These are phyloP conservation scores for Tuber magnatum DNA, from an alignment of 495 filamentous ascomycete genomes.

Conservation along the genomic window DNA sequence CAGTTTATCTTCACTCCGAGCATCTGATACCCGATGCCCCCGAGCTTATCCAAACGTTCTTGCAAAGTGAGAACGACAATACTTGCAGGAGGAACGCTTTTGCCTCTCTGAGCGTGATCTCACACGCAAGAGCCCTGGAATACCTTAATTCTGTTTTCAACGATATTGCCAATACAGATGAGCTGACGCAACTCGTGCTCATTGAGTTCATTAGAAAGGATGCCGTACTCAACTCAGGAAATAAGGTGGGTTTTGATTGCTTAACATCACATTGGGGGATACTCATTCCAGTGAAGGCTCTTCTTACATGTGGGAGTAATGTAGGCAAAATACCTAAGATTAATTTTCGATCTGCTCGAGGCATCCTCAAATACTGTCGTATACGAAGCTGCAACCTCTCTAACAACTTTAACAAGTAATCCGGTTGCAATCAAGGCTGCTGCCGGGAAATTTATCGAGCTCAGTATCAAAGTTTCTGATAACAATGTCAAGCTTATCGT, in stretches of 20 bases:
- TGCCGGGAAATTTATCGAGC: constrained; percentile 89
- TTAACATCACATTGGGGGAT: not conserved
- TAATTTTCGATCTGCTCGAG: constrained; percentile 96
- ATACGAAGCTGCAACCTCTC: constrained; percentile 96
- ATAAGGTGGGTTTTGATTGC: constrained; percentile 60
- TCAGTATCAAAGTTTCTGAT: constrained; percentile 92
- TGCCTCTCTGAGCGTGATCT: constrained; percentile 80
- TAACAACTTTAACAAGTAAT: constrained; percentile 89
- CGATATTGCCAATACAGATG: constrained; percentile 86
- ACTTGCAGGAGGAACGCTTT: constrained; percentile 99
- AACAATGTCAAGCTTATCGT: constrained; percentile 99
- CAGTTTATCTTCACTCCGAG: constrained; percentile 86
- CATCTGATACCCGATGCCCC: constrained; percentile 91
- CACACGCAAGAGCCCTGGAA: constrained; percentile 83
- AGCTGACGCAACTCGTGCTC: constrained; percentile 85
- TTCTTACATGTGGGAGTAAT: constrained; percentile 42
- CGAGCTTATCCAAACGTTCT: constrained; percentile 81
- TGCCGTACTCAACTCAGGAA: constrained; percentile 85
- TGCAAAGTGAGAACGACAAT: constrained; percentile 83
- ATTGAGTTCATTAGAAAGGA: constrained; percentile 97
- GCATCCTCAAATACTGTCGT: constrained; percentile 89
- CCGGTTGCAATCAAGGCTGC: constrained; percentile 97
- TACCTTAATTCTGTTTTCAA: constrained; percentile 90
- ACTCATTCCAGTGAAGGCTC: not conserved
- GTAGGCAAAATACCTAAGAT: constrained; percentile 77